Evolutionary conservation across 169 alveolate species (phyloP).

Genomic region (Eimeria maxima): DNA sequence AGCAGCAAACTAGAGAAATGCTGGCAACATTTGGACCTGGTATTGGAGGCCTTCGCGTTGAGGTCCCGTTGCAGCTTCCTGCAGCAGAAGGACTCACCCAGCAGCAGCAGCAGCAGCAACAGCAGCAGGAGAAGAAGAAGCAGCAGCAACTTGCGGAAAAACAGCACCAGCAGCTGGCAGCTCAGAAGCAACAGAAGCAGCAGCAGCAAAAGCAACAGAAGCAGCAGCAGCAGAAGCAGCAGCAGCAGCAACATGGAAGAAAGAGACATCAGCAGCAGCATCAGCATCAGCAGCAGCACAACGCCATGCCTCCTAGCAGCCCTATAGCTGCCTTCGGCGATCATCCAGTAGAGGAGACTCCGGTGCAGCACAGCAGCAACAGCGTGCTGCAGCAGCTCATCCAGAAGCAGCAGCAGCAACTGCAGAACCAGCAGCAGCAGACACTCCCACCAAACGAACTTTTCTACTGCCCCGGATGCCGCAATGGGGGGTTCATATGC

Average conservation of each 20-base stretch:
- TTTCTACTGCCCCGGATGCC: too few relatives aligned
- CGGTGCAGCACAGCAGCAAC: too few relatives aligned
- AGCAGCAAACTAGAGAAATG: too few relatives aligned
- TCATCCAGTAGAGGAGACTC: too few relatives aligned
- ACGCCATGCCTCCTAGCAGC: neutral
- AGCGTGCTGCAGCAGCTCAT: too few relatives aligned
- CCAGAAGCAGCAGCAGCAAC: too few relatives aligned
- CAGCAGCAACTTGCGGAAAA: neutral
- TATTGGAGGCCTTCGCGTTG: too few relatives aligned
- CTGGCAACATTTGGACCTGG: too few relatives aligned
- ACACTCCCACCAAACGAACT: too few relatives aligned
- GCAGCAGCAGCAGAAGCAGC: neutral
- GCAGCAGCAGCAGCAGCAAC: slow-evolving; percentile 16
- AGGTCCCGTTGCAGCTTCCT: too few relatives aligned
- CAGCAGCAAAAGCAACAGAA: neutral
- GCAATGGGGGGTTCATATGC: too few relatives aligned
- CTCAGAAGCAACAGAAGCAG: neutral
- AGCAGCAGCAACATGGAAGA: neutral
- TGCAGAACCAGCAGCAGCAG: too few relatives aligned
- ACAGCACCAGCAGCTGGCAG: neutral
- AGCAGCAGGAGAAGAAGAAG: slow-evolving; percentile 11
- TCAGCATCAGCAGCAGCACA: slow-evolving; percentile 11
- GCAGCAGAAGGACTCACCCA: neutral
- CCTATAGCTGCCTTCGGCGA: neutral
- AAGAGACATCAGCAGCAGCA: neutral